These are phyloP conservation scores for Spergularia azorica DNA, from an alignment of 179 eudicot species.

Conservation along the genomic window DNA sequence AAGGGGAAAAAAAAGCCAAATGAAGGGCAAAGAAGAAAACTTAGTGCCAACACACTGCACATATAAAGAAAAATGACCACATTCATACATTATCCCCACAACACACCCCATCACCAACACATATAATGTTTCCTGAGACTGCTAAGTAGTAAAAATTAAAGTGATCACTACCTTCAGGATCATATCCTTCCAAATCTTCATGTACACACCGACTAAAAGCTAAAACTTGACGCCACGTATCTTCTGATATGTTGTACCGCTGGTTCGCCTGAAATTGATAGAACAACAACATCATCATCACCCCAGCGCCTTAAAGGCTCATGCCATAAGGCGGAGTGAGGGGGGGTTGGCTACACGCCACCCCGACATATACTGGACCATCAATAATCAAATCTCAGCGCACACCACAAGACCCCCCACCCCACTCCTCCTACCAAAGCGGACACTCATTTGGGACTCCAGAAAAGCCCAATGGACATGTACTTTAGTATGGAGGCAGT, in stretches of 20 bases:
- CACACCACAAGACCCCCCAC: too few species aligned
- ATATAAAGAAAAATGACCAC: background rate
- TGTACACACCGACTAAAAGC: slow-evolving; percentile 92
- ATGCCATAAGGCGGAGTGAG: too few species aligned
- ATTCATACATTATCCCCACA: background rate
- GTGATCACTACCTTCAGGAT: slow-evolving; percentile 71
- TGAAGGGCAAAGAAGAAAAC: background rate
- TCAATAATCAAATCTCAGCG: too few species aligned
- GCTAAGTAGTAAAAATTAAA: background rate
- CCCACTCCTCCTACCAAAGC: background rate
- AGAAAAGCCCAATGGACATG: background rate
- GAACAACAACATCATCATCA: too few species aligned
- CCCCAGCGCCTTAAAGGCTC: too few species aligned
- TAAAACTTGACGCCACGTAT: slow-evolving; percentile 92
- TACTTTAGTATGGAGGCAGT: background rate
- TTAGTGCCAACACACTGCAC: background rate
- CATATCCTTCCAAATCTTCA: slow-evolving; percentile 95
- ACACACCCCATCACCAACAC: background rate
- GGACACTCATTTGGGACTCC: background rate
- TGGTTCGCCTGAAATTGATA: slow-evolving; percentile 58
- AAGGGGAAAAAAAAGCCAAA: background rate
- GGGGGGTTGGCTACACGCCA: too few species aligned
- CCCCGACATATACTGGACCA: too few species aligned
- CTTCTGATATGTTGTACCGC: slow-evolving; percentile 89
- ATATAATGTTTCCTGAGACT: slow-evolving; percentile 1